phyloP scores from a whole-genome alignment of 306 rosid species.

The Vachellia collinsii region DNA sequence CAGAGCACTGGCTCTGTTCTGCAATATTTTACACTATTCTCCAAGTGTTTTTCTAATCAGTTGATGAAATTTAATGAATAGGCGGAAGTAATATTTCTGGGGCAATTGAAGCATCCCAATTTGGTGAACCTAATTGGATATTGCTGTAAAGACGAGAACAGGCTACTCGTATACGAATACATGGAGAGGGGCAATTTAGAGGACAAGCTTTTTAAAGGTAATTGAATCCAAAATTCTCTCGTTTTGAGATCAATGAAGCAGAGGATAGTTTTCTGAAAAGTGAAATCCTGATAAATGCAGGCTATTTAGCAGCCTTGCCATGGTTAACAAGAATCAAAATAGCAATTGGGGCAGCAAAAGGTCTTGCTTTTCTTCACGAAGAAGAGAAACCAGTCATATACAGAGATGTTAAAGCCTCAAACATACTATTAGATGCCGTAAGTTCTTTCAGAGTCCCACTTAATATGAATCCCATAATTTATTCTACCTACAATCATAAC shows the following conservation, averaged over 20 bases:
- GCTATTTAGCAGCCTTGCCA: slow-evolving; percentile 54
- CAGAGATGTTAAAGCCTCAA: slow-evolving; percentile 73
- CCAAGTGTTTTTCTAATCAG: background rate
- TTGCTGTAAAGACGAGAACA: slow-evolving; percentile 67
- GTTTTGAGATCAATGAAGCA: background rate
- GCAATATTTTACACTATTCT: too few species aligned
- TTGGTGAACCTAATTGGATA: slow-evolving; percentile 68
- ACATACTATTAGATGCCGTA: slow-evolving; percentile 61
- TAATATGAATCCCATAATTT: background rate
- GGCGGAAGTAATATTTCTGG: slow-evolving; percentile 77
- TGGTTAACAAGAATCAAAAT: slow-evolving; percentile 71
- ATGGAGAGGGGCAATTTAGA: slow-evolving; percentile 76
- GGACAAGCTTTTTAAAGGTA: slow-evolving; percentile 52
- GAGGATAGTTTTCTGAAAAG: background rate
- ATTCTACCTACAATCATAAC: background rate
- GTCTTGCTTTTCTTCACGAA: slow-evolving; percentile 64
- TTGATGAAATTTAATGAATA: slow-evolving; percentile 18
- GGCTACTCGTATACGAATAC: slow-evolving; percentile 71
- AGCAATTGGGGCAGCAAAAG: slow-evolving; percentile 70
- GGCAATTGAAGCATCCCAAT: slow-evolving; percentile 67
- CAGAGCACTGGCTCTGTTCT: too few species aligned
- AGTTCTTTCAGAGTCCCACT: background rate
- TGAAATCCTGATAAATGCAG: slow-evolving; percentile 38
- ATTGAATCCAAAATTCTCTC: background rate
- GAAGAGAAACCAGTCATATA: slow-evolving; percentile 65